phyloP scores from a whole-genome alignment of 108 stramenopile genomes.

The Pseudonitzschia pungens region DNA sequence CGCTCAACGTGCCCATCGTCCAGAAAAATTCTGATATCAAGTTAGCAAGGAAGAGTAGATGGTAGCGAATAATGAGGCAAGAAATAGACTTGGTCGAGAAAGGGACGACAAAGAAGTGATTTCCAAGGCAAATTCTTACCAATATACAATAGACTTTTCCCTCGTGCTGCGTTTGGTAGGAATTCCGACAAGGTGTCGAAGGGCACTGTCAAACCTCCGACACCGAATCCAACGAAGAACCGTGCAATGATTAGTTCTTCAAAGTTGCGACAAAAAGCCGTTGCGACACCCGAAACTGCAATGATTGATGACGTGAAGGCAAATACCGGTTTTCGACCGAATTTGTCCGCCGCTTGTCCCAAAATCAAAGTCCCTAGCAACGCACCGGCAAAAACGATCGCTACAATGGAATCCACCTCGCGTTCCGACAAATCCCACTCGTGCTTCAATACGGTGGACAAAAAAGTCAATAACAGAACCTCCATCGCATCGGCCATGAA shows the following conservation, averaged over 20 bases:
- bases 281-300: slow-evolving; percentile 60
- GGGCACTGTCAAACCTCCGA: slow-evolving; percentile 77
- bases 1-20: slow-evolving; percentile 53
- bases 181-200: slow-evolving; percentile 85
- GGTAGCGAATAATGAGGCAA: slow-evolving; percentile 38
- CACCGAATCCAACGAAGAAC: slow-evolving; percentile 74
- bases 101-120: not conserved
- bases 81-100: slow-evolving; percentile 27
- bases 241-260: slow-evolving; percentile 44
- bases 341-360: slow-evolving; percentile 64
- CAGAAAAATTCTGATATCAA: slow-evolving; percentile 52
- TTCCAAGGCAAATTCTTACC: not conserved
- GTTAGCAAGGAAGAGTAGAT: not conserved
- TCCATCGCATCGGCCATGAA: slow-evolving; percentile 80
- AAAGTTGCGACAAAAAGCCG: slow-evolving; percentile 50
- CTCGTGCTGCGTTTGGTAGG: slow-evolving; percentile 49
- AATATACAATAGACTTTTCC: slow-evolving; percentile 38
- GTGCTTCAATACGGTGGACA: slow-evolving; percentile 55
- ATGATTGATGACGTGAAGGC: slow-evolving; percentile 51
- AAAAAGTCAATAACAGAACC: slow-evolving; percentile 65
- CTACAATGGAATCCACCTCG: slow-evolving; percentile 55
- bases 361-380: slow-evolving; percentile 60
- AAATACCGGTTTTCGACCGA: slow-evolving; percentile 67
- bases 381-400: slow-evolving; percentile 68
- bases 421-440: slow-evolving; percentile 58